Conservation (phyloP, 306 rosid species). For the Quercus bicolor region DNA sequence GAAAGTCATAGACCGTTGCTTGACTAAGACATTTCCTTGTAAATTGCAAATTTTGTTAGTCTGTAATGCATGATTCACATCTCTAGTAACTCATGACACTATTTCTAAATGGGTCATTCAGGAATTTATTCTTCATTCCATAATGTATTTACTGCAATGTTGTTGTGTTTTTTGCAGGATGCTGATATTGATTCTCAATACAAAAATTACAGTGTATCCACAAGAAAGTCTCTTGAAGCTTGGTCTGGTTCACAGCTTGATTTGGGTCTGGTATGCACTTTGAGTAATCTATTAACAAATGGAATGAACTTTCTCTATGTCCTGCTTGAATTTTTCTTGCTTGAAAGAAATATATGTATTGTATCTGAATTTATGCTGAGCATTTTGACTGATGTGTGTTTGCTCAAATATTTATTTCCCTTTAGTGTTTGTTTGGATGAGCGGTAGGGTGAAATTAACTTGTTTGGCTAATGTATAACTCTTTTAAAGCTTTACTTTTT, state of each 20-base stretch:
- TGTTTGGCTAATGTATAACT: too few species aligned
- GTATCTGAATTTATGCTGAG: neutral
- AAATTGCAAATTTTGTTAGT: too few species aligned
- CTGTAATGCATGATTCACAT: too few species aligned
- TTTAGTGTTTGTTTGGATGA: too few species aligned
- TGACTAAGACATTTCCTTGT: too few species aligned
- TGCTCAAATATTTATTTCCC: neutral
- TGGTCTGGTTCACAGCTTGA: conserved; percentile 89
- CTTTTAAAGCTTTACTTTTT: too few species aligned
- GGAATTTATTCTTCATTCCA: neutral
- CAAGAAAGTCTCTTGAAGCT: conserved; percentile 86
- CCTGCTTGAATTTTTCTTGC: conserved; percentile 1
- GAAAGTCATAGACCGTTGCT: too few species aligned
- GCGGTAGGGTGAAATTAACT: too few species aligned
- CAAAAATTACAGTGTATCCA: conserved; percentile 54
- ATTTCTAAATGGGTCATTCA: neutral
- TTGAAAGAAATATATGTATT: neutral
- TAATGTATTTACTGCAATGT: neutral
- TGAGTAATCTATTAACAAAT: neutral
- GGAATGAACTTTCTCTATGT: neutral
- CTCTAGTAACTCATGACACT: neutral
- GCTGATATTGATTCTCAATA: conserved; percentile 63
- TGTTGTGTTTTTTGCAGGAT: conserved; percentile 49
- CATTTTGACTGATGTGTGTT: neutral
- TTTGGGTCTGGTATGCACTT: conserved; percentile 79